Conservation (phyloP, 1,284 basidiomycete genomes). For the Trametes versicolor region DNA sequence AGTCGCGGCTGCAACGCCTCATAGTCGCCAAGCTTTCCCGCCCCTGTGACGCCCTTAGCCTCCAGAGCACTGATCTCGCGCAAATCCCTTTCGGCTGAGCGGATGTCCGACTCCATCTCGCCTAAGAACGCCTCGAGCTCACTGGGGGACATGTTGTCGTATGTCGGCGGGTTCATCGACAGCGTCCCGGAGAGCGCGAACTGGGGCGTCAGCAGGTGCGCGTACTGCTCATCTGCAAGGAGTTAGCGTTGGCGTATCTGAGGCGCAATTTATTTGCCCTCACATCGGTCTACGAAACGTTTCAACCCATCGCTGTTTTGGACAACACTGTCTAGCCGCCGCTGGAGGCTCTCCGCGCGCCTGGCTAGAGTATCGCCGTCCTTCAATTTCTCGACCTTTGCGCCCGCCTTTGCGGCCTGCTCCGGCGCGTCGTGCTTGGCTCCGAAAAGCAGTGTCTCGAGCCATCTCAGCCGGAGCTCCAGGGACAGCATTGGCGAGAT, state of each 20-base stretch:
- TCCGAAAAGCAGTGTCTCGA: constrained; percentile 78
- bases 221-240: constrained; percentile 74
- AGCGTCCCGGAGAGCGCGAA: constrained; percentile 73
- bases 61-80: constrained; percentile 76
- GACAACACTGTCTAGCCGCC: constrained; percentile 61
- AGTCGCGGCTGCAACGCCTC: constrained; percentile 70
- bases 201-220: constrained; percentile 73
- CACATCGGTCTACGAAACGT: constrained; percentile 79
- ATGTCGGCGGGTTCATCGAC: constrained; percentile 59
- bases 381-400: constrained; percentile 50
- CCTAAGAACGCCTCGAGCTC: constrained; percentile 75
- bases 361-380: constrained; percentile 64
- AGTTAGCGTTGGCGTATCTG: constrained; percentile 7
- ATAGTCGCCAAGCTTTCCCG: constrained; percentile 78
- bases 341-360: constrained; percentile 69
- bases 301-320: constrained; percentile 74
- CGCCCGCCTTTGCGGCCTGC: constrained; percentile 44
- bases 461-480: constrained; percentile 77
- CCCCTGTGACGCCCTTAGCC: constrained; percentile 72
- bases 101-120: constrained; percentile 85
- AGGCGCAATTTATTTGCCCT: constrained; percentile 39
- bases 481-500: constrained; percentile 74
- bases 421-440: constrained; percentile 57
- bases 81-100: constrained; percentile 81
- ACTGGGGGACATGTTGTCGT: constrained; percentile 68